phyloP scores from a whole-genome alignment of 108 stramenopile species.

The Fistulifera solaris region DNA sequence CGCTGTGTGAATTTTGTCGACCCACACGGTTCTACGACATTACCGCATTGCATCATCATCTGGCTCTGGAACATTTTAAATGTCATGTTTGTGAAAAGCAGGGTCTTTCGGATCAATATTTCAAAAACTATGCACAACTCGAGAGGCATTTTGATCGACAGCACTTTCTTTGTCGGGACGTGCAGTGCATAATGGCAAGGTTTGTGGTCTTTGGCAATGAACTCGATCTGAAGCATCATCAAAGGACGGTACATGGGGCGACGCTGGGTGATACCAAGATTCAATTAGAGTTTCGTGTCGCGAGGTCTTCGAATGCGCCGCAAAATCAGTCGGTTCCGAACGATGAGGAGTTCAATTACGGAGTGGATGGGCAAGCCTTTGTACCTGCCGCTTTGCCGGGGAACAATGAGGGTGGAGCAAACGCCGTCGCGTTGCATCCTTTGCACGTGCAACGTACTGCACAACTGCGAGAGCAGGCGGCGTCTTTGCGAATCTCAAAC shows the following conservation, averaged over 20 bases:
- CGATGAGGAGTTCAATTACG: constrained; percentile 55
- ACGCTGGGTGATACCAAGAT: constrained; percentile 39
- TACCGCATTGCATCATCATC: constrained; percentile 65
- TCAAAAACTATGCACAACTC: constrained; percentile 63
- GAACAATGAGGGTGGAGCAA: not conserved
- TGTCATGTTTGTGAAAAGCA: constrained; percentile 78
- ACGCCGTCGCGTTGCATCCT: constrained; percentile 37
- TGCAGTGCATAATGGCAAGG: constrained; percentile 61
- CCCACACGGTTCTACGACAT: constrained; percentile 75
- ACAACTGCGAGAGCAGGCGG: constrained; percentile 63
- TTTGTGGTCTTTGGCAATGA: constrained; percentile 86
- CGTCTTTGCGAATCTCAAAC: constrained; percentile 28
- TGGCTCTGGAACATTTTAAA: constrained; percentile 85
- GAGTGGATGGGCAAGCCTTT: constrained; percentile 81
- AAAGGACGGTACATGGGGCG: constrained; percentile 51
- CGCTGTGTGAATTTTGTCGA: constrained; percentile 79
- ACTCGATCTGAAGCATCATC: constrained; percentile 73
- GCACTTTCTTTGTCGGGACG: constrained; percentile 73
- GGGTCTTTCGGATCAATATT: constrained; percentile 73
- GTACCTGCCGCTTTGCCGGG: constrained; percentile 64
- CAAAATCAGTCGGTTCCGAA: constrained; percentile 30
- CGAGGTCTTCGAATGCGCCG: constrained; percentile 21
- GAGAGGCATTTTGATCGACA: constrained; percentile 77
- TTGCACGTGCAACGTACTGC: constrained; percentile 72
- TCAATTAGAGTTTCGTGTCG: constrained; percentile 68